These are phyloP conservation scores for Cystofilobasidium capitatum DNA, from an alignment of 768 basidiomycete species.

Conservation along the genomic window DNA sequence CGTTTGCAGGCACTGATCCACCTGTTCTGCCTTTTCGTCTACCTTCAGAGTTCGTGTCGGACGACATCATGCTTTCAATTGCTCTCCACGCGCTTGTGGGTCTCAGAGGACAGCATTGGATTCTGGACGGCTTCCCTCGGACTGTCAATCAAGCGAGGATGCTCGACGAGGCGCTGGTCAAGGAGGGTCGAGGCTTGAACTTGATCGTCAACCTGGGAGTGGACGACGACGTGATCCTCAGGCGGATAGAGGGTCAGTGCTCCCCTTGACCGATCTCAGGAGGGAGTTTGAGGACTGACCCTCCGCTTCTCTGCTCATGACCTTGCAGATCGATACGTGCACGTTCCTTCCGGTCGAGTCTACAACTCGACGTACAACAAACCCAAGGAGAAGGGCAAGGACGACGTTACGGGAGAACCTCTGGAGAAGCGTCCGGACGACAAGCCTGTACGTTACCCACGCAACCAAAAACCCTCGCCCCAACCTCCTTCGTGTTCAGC, in stretches of 20 bases:
- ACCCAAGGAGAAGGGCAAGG: constrained; percentile 65
- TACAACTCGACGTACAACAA: constrained; percentile 84
- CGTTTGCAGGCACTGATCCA: not conserved
- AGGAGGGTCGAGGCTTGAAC: constrained; percentile 48
- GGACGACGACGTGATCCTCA: constrained; percentile 72
- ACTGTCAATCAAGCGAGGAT: constrained; percentile 74
- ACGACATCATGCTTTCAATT: constrained; percentile 57
- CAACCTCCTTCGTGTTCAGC: no score
- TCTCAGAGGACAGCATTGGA: constrained; percentile 54
- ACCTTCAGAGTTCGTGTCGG: constrained; percentile 21
- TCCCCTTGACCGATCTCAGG: not conserved
- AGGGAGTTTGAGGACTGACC: not conserved
- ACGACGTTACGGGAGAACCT: constrained; percentile 78
- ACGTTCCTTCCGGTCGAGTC: constrained; percentile 74
- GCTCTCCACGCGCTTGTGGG: constrained; percentile 61
- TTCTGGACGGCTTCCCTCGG: constrained; percentile 84
- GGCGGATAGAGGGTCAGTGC: constrained; percentile 57
- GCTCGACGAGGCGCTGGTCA: constrained; percentile 58
- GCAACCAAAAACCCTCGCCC: not conserved
- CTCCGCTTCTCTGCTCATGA: no score
- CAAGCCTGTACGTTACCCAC: constrained; percentile 55
- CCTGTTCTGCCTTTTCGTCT: not conserved
- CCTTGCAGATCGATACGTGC: constrained; percentile 73
- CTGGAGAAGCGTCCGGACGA: constrained; percentile 84
- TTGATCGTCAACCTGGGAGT: constrained; percentile 80